These are phyloP conservation scores for Melaleuca quinquenervia DNA, from an alignment of 345 rosid species.

Conservation along the genomic window DNA sequence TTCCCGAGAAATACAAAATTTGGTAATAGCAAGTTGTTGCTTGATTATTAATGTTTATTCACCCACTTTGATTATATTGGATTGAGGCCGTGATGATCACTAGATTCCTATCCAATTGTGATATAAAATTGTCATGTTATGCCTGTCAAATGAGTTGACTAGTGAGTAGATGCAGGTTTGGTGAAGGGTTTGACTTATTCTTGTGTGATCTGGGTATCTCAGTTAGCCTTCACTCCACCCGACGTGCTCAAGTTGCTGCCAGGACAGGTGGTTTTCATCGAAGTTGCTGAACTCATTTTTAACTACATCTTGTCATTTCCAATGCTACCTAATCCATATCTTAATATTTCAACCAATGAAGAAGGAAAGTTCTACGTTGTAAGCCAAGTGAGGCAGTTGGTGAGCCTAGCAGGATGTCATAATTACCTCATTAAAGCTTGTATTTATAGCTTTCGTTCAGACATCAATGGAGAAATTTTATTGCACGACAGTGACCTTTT, in stretches of 20 bases:
- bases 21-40: not conserved
- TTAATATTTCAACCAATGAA: not conserved
- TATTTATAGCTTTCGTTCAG: not conserved
- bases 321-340: not conserved
- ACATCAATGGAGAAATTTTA: not conserved
- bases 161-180: not conserved
- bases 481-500: not conserved
- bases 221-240: not conserved
- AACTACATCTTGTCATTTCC: not conserved
- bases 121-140: not conserved
- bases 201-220: not conserved
- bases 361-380: not conserved
- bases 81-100: not conserved
- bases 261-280: not conserved
- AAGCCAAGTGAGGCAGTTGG: not conserved
- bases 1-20: not conserved
- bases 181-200: not conserved
- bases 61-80: not conserved
- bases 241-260: not conserved
- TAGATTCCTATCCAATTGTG: not conserved
- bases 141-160: not conserved
- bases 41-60: not conserved
- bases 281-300: not conserved
- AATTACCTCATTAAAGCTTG: not conserved
- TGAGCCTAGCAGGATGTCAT: not conserved